phyloP scores from a whole-genome alignment of 345 rosid species.

The Eucalyptus fibrosa region DNA sequence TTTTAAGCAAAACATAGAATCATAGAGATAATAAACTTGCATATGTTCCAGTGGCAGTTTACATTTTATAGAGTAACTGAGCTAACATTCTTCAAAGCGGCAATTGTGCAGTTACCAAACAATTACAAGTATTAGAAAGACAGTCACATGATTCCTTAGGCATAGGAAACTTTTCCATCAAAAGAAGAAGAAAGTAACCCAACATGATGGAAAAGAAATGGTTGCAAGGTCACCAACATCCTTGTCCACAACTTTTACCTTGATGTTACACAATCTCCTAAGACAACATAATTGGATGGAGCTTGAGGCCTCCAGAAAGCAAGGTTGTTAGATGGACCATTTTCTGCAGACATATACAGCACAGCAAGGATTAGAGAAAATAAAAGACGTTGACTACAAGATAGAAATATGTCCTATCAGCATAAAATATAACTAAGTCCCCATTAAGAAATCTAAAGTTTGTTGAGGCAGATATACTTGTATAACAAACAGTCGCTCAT shows the following conservation, averaged over 20 bases:
- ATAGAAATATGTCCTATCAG: not conserved
- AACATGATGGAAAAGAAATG: not conserved
- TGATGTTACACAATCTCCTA: slow-evolving; percentile 98
- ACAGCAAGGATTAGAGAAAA: not conserved
- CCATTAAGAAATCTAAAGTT: not conserved
- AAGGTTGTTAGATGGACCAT: slow-evolving; percentile 58
- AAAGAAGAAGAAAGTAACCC: not conserved
- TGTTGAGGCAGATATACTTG: not conserved
- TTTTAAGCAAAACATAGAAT: not conserved
- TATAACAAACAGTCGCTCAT: not conserved
- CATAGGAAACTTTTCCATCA: not conserved
- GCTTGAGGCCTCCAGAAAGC: slow-evolving; percentile 98
- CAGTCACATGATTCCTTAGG: not conserved
- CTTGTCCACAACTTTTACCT: slow-evolving; percentile 31
- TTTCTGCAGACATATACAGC: slow-evolving; percentile 32
- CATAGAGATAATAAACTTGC: not conserved
- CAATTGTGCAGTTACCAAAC: not conserved
- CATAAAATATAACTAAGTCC: not conserved
- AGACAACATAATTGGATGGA: slow-evolving; percentile 84
- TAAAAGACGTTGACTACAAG: not conserved
- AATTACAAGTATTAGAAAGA: not conserved
- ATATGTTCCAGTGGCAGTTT: not conserved
- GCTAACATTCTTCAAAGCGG: not conserved
- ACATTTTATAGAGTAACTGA: not conserved
- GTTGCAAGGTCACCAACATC: not conserved